phyloP scores from a whole-genome alignment of 148 eudicot genomes.

The Suaeda aralocaspica region DNA sequence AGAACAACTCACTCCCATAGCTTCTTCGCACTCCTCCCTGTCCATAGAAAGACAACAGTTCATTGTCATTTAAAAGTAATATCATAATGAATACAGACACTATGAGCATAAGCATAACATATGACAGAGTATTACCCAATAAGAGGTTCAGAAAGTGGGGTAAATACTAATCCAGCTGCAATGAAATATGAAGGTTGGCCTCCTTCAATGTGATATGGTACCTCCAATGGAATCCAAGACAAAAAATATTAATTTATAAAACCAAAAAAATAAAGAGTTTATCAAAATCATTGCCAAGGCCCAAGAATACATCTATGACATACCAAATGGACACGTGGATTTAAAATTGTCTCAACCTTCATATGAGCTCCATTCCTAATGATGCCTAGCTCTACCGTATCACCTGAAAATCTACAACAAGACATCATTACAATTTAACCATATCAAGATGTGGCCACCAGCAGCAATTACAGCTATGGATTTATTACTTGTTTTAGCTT shows the following conservation, averaged over 20 bases:
- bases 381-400: constrained; percentile 80
- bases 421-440: constrained; percentile 20
- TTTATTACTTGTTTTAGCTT: background rate
- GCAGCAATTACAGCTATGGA: background rate
- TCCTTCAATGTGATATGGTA: constrained; percentile 89
- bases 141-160: constrained; percentile 91
- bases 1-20: constrained; percentile 68
- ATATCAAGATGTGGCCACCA: constrained; percentile 3
- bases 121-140: constrained; percentile 58
- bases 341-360: constrained; percentile 66
- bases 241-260: background rate
- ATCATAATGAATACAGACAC: background rate
- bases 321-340: constrained; percentile 92
- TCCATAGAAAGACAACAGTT: constrained; percentile 10
- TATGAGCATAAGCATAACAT: background rate
- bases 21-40: constrained; percentile 95
- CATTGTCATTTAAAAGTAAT: constrained; percentile 11
- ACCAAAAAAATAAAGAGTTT: background rate
- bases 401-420: constrained; percentile 79
- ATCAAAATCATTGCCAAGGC: background rate
- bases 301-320: constrained; percentile 8
- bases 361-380: constrained; percentile 64
- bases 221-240: constrained; percentile 37
- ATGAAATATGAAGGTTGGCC: constrained; percentile 90
- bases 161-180: constrained; percentile 94